Evolutionary conservation across 306 rosid genomes (phyloP).

Genomic region (Vigna nakashimae): DNA sequence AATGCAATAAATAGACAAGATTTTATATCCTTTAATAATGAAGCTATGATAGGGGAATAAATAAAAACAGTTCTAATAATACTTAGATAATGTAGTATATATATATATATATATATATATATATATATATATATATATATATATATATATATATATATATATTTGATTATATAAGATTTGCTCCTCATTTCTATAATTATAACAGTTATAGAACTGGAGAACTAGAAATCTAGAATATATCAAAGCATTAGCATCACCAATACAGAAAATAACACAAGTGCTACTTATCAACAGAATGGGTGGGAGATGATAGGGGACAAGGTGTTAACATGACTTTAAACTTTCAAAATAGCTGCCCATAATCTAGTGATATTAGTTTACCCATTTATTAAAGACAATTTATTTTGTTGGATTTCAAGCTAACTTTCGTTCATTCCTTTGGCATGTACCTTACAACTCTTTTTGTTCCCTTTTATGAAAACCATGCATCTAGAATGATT

Average conservation of each 20-base stretch:
- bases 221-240: slow-evolving; percentile 3
- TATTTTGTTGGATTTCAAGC: slow-evolving; percentile 28
- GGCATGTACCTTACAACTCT: slow-evolving; percentile 12
- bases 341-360: slow-evolving; percentile 7
- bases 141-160: too few relatives aligned
- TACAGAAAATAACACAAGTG: background rate
- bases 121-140: too few relatives aligned
- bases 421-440: slow-evolving; percentile 5
- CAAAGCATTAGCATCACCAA: slow-evolving; percentile 17
- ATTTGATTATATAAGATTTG: too few relatives aligned
- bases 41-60: too few relatives aligned
- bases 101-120: too few relatives aligned
- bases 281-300: background rate
- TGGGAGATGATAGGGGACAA: background rate
- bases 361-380: background rate
- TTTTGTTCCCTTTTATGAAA: background rate
- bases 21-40: too few relatives aligned
- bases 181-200: too few relatives aligned
- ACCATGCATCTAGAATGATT: background rate
- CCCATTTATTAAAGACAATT: background rate
- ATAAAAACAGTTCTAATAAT: too few relatives aligned
- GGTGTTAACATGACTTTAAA: slow-evolving; percentile 8
- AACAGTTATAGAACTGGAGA: background rate
- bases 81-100: too few relatives aligned
- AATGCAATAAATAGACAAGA: too few relatives aligned